These are phyloP conservation scores for Leccinum griseonigrum DNA, from an alignment of 1,284 basidiomycete genomes.

Conservation along the genomic window DNA sequence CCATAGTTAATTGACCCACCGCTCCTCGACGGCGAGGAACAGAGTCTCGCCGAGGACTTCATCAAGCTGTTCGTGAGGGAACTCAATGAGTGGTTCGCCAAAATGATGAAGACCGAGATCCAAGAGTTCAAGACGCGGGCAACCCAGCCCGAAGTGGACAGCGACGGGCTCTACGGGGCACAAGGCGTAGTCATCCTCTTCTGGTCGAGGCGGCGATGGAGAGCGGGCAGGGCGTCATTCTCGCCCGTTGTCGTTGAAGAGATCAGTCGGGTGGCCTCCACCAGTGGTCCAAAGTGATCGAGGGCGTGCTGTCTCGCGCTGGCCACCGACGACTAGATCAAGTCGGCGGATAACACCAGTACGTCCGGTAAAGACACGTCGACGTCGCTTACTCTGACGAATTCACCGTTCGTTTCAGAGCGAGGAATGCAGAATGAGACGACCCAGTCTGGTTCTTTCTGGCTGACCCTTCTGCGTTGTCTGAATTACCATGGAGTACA, in stretches of 20 bases:
- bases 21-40: slow-evolving; percentile 90
- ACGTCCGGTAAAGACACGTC: too few species aligned
- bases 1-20: slow-evolving; percentile 84
- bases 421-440: too few species aligned
- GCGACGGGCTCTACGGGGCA: slow-evolving; percentile 88
- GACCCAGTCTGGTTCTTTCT: too few species aligned
- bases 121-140: slow-evolving; percentile 81
- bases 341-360: too few species aligned
- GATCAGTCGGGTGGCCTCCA: slow-evolving; percentile 68
- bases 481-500: too few species aligned
- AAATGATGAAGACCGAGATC: slow-evolving; percentile 91
- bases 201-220: slow-evolving; percentile 96
- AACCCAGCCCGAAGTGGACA: slow-evolving; percentile 85
- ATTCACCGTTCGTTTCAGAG: too few species aligned
- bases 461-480: too few species aligned
- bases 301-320: slow-evolving; percentile 42
- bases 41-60: slow-evolving; percentile 94
- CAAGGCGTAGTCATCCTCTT: slow-evolving; percentile 95
- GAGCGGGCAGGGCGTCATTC: slow-evolving; percentile 92
- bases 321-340: too few species aligned
- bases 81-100: slow-evolving; percentile 95
- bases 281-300: slow-evolving; percentile 85
- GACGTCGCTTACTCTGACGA: too few species aligned
- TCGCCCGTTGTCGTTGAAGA: slow-evolving; percentile 89
- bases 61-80: slow-evolving; percentile 83